phyloP scores from a whole-genome alignment of 2,329 filamentous ascomycete genomes.

The Aspergillaceae sp. region DNA sequence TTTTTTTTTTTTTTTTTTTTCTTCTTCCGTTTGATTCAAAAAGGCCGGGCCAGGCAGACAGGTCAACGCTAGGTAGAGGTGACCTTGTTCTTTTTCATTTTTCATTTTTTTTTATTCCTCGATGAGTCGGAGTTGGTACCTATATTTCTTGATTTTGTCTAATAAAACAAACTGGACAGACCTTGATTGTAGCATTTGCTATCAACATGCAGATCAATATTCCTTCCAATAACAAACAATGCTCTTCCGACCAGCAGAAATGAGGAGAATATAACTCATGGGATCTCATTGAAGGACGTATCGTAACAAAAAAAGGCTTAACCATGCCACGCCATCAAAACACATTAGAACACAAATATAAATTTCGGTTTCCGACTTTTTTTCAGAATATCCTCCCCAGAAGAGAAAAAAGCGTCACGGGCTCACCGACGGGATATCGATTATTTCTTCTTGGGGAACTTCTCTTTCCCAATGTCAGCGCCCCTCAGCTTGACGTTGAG shows the following conservation, averaged over 20 bases:
- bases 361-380: neutral
- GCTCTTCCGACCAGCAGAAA: slow-evolving; percentile 27
- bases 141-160: slow-evolving; percentile 22
- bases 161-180: slow-evolving; percentile 21
- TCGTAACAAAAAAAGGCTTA: slow-evolving; percentile 5
- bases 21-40: neutral
- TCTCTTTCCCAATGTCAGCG: slow-evolving; percentile 72
- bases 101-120: slow-evolving; percentile 31
- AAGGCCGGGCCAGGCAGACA: slow-evolving; percentile 11
- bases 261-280: slow-evolving; percentile 5
- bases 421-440: slow-evolving; percentile 12
- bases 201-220: too few relatives aligned
- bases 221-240: slow-evolving; percentile 14
- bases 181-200: neutral
- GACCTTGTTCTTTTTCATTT: slow-evolving; percentile 17
- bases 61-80: slow-evolving; percentile 17
- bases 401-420: slow-evolving; percentile 14
- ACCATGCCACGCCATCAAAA: slow-evolving; percentile 9
- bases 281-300: slow-evolving; percentile 12
- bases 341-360: slow-evolving; percentile 2
- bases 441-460: slow-evolving; percentile 67
- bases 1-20: neutral
- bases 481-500: slow-evolving; percentile 85
- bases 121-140: slow-evolving; percentile 34
- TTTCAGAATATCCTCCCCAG: slow-evolving; percentile 8